Base-by-base conservation (phyloP, 1,284 basidiomycete species). In the Cutaneotrichosporon mucoides region DNA sequence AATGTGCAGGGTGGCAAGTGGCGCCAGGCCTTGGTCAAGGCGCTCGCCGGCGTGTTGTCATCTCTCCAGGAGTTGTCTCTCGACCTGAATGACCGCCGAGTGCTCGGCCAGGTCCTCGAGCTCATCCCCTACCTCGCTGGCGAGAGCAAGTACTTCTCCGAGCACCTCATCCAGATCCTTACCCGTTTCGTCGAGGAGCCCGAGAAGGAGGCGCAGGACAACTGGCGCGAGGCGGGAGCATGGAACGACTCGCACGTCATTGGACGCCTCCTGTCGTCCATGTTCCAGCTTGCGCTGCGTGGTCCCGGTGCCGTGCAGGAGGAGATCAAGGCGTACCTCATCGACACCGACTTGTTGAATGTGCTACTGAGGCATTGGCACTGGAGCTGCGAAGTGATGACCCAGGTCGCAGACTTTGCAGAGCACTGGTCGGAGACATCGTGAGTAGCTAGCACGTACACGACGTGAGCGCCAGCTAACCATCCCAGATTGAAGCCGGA, bases 341-440 rank as follows among this genome's bases (percentile, higher is more conserved):
- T 60, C 50, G 56, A 71, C 10, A 76, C 64, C 10, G 53, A 84
- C 1, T 79, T 85, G 53, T 34, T 86, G 3, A 64, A 61, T 0
- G 52, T 68, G 34, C 78, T 84, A 16, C 63, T 84, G 0, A 68
- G 75, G 43, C 80, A 76, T 41, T 91, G 87, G 88, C 80, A 81
- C 83, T 86, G 55, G 83, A 83, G 46, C 75, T 78, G 71, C 13
- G 74, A 74, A 57, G 84, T 85, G 1, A 66, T 91, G 37, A 76
- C 79, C 45, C 84, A 84, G 5, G 66, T 87, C 8, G 82, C 82
- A 0, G 71, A 74, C 6, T 74, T 89, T 6, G 61, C 67, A 9
- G 69, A 83, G n/a, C 74, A 80, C 45, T 74, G 64, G 68, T 43
- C 69, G 82, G 24, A 75, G 79, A 36, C 70, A 38, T 52, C 36